Base-by-base conservation (phyloP, 768 basidiomycete genomes). In the Leccinum ochraceum region DNA sequence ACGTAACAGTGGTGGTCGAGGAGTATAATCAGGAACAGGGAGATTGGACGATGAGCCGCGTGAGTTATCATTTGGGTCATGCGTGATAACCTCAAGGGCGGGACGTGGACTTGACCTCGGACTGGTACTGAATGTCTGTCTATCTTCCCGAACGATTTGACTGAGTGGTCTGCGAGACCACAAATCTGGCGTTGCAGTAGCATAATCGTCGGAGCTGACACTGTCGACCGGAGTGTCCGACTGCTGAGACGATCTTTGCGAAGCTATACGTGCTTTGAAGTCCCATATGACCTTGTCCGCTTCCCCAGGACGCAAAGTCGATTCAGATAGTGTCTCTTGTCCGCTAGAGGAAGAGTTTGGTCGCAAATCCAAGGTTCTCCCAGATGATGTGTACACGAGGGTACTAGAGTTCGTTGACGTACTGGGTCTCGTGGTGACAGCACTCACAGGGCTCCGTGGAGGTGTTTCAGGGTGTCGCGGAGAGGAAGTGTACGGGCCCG, bases 391-490 rank as follows among this genome's bases (percentile, higher is more conserved):
- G 32, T 74, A 70, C 53, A 69, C 58, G 36, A 63, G 63, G 46
- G 62, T 68, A 55, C 62, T 57, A 57, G 67, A 67, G 61, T 70
- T 74, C 32, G 79, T 69, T 39, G 76, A 75, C 14, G 75, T 63
- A n/a, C 70, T 65, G 54, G 75, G 72, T 30, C 77, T 74, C 8
- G 80, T 82, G 56, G 80, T 81, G 48, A 75, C 74, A 46, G 83
- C 80, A 62, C 81, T 86, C 56, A 83, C 77, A 11, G 89, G 89
- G 52, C 88, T 89, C 39, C 82, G 83, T 53, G 87, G 86, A 28
- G 88, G 85, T 6, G 78, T 77, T 60, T 86, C 83, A 28, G 78
- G 76, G 17, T 65, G 57, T 50, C 73, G 71, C 30, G 44, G 53
- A 24, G 66, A 56, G 13, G 68, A 57, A 59, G 59, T 14, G 54